A percentile compares a stretch with the other conserved stretches of the same genome.
Conservation (phyloP, 2,329 filamentous ascomycete species). For the Fusarium xylarioides region DNA sequence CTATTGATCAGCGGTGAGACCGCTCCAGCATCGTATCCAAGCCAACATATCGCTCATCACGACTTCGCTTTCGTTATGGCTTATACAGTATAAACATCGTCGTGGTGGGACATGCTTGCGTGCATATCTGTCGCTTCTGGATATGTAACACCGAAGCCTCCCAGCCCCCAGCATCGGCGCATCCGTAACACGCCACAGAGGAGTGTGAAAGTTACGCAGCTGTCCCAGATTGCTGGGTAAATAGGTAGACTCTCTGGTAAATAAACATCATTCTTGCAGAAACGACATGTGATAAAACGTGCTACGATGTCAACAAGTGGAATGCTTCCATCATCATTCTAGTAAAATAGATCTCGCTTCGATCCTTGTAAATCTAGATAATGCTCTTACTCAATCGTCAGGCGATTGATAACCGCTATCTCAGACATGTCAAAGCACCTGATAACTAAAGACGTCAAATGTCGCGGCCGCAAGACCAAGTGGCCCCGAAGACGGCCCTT, state of each 20-base stretch:
- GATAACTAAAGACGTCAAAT: conserved; percentile 9
- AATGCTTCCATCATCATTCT: conserved; percentile 9
- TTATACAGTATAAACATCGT: not conserved
- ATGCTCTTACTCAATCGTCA: not conserved
- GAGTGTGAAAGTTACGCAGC: not conserved
- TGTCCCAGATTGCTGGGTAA: not conserved
- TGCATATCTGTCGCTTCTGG: not conserved
- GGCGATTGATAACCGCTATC: conserved; percentile 1
- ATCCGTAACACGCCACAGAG: conserved; percentile 8
- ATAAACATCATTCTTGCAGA: not conserved
- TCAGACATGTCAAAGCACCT: conserved; percentile 14
- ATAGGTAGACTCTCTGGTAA: not conserved
- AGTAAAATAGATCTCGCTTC: not conserved
- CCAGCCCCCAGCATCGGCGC: conserved; percentile 10
- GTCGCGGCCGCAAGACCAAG: not conserved
- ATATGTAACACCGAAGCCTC: conserved; percentile 7
- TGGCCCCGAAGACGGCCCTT: conserved; percentile 21
- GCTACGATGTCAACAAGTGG: not conserved
- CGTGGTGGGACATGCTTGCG: conserved; percentile 16
- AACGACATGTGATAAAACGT: not conserved
- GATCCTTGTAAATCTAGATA: not conserved
- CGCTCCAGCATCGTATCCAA: not conserved
- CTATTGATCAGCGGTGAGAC: not conserved
- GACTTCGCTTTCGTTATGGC: not conserved
- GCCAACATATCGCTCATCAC: conserved; percentile 3